These are phyloP conservation scores for Sphaerulina musiva DNA, from an alignment of 2,329 filamentous ascomycete genomes.

Conservation along the genomic window DNA sequence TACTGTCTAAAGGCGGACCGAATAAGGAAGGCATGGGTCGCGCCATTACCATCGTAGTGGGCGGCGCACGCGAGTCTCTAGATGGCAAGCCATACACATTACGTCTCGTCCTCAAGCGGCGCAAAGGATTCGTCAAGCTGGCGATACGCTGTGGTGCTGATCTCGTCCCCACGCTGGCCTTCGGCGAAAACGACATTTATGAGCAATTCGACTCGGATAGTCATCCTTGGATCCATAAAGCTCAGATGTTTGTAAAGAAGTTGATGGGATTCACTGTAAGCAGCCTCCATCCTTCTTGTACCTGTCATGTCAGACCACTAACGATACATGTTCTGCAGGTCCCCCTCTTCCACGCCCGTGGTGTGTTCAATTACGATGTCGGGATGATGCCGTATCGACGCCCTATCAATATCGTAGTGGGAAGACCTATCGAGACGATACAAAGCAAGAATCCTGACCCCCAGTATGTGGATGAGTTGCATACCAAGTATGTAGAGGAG, in stretches of 20 bases:
- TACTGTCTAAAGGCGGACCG: constrained; percentile 69
- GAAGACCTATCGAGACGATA: constrained; percentile 67
- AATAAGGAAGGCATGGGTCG: constrained; percentile 81
- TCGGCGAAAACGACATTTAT: constrained; percentile 95
- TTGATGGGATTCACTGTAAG: constrained; percentile 88
- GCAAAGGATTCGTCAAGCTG: constrained; percentile 91
- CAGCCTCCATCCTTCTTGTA: constrained; percentile 63
- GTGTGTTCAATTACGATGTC: constrained; percentile 96
- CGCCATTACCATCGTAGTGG: constrained; percentile 93
- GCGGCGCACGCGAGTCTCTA: constrained; percentile 84
- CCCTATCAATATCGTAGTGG: constrained; percentile 83
- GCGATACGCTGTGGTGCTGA: constrained; percentile 89
- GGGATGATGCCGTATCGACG: constrained; percentile 89
- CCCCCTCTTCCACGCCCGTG: constrained; percentile 79
- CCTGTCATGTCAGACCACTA: not conserved
- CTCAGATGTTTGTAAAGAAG: constrained; percentile 79
- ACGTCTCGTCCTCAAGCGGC: constrained; percentile 69
- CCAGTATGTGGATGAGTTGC: constrained; percentile 72
- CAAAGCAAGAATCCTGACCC: constrained; percentile 60
- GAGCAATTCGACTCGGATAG: constrained; percentile 73
- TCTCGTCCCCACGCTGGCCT: constrained; percentile 82
- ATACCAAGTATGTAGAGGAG: constrained; percentile 70
- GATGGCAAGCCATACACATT: constrained; percentile 75
- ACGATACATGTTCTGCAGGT: constrained; percentile 48
- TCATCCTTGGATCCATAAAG: constrained; percentile 71